phyloP scores from a whole-genome alignment of 2,329 filamentous ascomycete genomes.

The Calcarisporium arbuscula region DNA sequence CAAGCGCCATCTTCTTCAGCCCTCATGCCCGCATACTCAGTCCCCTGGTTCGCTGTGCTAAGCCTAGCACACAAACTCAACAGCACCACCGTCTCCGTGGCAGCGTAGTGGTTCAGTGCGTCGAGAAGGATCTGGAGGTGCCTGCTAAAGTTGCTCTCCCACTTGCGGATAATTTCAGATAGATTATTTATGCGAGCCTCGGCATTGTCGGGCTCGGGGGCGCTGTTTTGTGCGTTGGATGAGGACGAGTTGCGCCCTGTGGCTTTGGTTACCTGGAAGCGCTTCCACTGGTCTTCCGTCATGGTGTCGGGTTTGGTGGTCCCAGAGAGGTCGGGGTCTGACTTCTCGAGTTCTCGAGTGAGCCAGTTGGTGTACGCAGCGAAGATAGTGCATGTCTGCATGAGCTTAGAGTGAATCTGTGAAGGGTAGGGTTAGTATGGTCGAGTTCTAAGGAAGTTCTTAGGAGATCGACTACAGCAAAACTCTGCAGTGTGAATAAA shows the following conservation, averaged over 20 bases:
- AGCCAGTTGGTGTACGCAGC: constrained; percentile 84
- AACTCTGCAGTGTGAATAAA: no score
- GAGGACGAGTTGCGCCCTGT: constrained; percentile 21
- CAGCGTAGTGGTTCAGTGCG: constrained; percentile 92
- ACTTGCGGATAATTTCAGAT: constrained; percentile 81
- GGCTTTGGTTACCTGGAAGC: constrained; percentile 45
- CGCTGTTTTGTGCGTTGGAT: constrained; percentile 26
- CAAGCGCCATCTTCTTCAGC: constrained; percentile 47
- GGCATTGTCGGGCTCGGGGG: constrained; percentile 30
- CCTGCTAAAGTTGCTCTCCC: constrained; percentile 86
- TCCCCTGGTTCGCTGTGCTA: constrained; percentile 75
- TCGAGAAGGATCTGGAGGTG: constrained; percentile 93
- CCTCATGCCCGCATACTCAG: constrained; percentile 54
- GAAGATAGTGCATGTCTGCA: constrained; percentile 93
- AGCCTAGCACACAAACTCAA: constrained; percentile 79
- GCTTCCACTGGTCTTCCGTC: constrained; percentile 54
- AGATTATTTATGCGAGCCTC: constrained; percentile 62
- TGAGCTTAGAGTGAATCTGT: constrained; percentile 94
- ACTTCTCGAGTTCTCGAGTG: constrained; percentile 74
- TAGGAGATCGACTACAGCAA: background rate
- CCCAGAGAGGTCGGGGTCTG: constrained; percentile 70
- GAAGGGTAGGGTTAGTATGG: constrained; percentile 8
- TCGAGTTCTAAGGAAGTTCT: background rate
- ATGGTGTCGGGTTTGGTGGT: constrained; percentile 53
- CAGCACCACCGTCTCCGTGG: constrained; percentile 92